Base-by-base conservation (phyloP, 768 basidiomycete species). In the Mycena epipterygia region DNA sequence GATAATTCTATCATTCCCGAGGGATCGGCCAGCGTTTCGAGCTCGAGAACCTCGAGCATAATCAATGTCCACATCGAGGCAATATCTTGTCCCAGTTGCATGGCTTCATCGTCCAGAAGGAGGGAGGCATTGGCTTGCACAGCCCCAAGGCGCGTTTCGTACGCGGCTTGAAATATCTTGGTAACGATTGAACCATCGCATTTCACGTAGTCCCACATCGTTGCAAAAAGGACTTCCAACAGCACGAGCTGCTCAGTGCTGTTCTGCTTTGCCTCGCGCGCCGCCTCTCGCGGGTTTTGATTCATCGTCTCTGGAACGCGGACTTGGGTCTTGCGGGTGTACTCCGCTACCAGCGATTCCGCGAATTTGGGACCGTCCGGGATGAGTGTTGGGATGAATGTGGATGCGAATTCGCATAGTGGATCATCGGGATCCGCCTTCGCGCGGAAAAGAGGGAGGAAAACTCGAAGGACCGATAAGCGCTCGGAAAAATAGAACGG, bases 181-280 rank as follows among this genome's bases (percentile, higher is more conserved):
- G 86, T 84, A 32, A 95, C 90, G 64, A 93, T 76, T 5, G 87
- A 81, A 2, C 91, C 93, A 41, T 84, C 87, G 74, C 93, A 91
- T 0, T 91, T 80, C 14, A 89, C 88, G 66, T 89, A 91, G 16
- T 88, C 90, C 90, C 93, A 97, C 88, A 96, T 91, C 6, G 90
- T 87, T 89, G 94, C 95, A 80, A 98, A 98, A 51, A 98, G 84
- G 37, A 97, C 89, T 73, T 98, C 95, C 56, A 98, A 82, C 48
- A 96, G 77, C 14, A 91, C 90, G 46, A 95, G 82, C 78, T 97
- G 97, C 76, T 96, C 92, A 75, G 88, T 89, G 35, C 87, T 76
- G 75, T 89, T 92, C 79, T 95, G 91, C 81, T 92, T 93, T 42
- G 88, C 91, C 89, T 91, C 93, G 44, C 81, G 79, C n/a, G 90